Base-by-base conservation (phyloP, 441 rosid genomes). In the Jatropha multifida region DNA sequence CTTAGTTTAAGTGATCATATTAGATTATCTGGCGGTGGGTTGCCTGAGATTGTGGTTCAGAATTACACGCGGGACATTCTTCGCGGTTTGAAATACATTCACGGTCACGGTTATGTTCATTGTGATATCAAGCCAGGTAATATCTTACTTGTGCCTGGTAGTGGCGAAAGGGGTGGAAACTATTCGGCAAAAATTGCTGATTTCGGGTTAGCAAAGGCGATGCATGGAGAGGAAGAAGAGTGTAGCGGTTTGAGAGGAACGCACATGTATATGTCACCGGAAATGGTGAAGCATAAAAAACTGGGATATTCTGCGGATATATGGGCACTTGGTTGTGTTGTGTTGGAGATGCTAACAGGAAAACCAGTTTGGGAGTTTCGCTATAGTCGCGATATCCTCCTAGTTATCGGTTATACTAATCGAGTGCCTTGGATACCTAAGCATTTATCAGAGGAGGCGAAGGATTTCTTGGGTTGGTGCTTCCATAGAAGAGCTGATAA, bases 11-110 rank as follows among this genome's bases (percentile, higher is more conserved):
- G 48, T 7, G 59, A 59, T 78, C 11, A 65, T 32, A 76, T 83
- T 11, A 78, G 68, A 9, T 75, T 74, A 20, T 15, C 12, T 10
- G 61, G 7, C 2, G 10, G 10, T 51, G 72, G 76, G 5, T 64
- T 84, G 51, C 68, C 73, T 12, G 83, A 81, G 60, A 6, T 18
- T 4, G 79, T 73, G 0, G 75, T 77, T 0, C 55, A 75, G 62
- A 60, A 52, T 20, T 74, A 77, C 70, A 49, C 86, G 2, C 51
- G 75, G 49, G 72, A 66, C n/a, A 42, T 83, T 55, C 80, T 84
- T 17, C 17, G 55, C 55, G 87, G 83, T 11, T 63, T 84, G 63
- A 14, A 48, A 42, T 49, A 79, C 59, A 63, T 81, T 67, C 86
- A 84, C 18, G 42, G 52, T 1, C 18, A 8, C 5, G 83, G 84